Percentiles rank a stretch among this genome's conserved stretches.
Conservation (phyloP, 2,329 filamentous ascomycete genomes). For the Zasmidium angulare region DNA sequence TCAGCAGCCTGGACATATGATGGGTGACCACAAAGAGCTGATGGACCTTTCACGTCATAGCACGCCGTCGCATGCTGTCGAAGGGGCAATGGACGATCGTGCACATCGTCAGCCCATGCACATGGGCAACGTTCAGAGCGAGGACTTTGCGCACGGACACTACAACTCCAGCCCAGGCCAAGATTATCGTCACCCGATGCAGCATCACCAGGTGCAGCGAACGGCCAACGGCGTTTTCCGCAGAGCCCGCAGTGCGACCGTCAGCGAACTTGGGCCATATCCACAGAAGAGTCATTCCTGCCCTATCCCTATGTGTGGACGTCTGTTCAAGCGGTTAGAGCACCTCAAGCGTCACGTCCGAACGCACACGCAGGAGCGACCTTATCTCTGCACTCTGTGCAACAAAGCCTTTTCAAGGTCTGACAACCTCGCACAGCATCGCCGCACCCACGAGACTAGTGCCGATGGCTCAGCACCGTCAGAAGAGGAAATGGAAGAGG, state of each 20-base stretch:
- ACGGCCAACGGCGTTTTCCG: conserved; percentile 74
- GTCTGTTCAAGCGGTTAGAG: conserved; percentile 97
- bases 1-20: conserved; percentile 55
- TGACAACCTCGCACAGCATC: conserved; percentile 95
- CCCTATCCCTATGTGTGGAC: conserved; percentile 96
- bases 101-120: conserved; percentile 58
- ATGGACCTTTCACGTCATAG: conserved; percentile 83
- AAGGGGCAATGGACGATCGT: conserved; percentile 65
- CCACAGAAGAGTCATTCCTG: conserved; percentile 98
- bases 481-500: conserved; percentile 85
- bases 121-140: conserved; percentile 58
- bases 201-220: conserved; percentile 59
- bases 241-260: conserved; percentile 87
- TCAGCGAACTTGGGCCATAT: conserved; percentile 95
- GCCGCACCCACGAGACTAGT: conserved; percentile 77
- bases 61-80: conserved; percentile 84
- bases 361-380: conserved; percentile 98
- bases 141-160: conserved; percentile 62
- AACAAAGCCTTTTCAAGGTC: conserved; percentile 98
- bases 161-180: conserved; percentile 50
- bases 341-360: conserved; percentile 99
- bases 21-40: conserved; percentile 76
- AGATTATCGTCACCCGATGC: conserved; percentile 46
- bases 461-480: conserved; percentile 63
- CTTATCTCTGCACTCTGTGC: conserved; percentile 96